Evolutionary conservation across 2,329 filamentous ascomycete species (phyloP).

Genomic region (Ophiostoma angusticollis): DNA sequence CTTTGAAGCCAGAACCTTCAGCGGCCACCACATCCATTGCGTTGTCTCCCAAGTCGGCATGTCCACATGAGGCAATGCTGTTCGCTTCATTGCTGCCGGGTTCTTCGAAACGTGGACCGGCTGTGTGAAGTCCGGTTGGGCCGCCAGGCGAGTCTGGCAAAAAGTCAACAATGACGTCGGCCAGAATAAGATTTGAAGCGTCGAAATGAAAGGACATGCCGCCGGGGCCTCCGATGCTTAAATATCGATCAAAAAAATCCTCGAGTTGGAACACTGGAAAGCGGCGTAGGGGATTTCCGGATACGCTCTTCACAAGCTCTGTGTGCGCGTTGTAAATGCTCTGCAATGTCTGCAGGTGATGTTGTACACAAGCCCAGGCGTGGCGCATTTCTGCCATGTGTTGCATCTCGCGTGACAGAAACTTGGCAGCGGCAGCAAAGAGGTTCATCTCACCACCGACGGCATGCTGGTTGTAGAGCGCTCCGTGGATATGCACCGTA

Average conservation of each 20-base stretch:
- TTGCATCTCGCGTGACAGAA: slow-evolving; percentile 66
- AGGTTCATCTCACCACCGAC: slow-evolving; percentile 42
- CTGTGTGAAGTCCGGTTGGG: slow-evolving; percentile 35
- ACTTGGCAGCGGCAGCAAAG: slow-evolving; percentile 51
- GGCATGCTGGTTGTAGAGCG: slow-evolving; percentile 54
- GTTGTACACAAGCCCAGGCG: slow-evolving; percentile 65
- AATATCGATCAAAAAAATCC: slow-evolving; percentile 76
- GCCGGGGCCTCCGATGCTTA: slow-evolving; percentile 40
- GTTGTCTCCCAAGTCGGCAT: not conserved
- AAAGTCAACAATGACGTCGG: slow-evolving; percentile 51
- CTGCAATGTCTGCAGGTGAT: slow-evolving; percentile 68
- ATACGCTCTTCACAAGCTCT: slow-evolving; percentile 62
- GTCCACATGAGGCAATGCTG: not conserved
- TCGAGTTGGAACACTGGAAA: slow-evolving; percentile 73
- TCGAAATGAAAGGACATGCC: slow-evolving; percentile 55
- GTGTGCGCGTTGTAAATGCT: slow-evolving; percentile 66
- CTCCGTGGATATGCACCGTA: slow-evolving; percentile 77
- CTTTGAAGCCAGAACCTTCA: slow-evolving; percentile 32
- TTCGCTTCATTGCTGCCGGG: slow-evolving; percentile 11
- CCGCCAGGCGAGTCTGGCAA: slow-evolving; percentile 41
- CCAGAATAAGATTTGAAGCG: slow-evolving; percentile 58
- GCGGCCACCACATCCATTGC: slow-evolving; percentile 5
- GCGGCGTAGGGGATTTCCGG: slow-evolving; percentile 57
- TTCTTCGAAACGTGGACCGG: slow-evolving; percentile 12
- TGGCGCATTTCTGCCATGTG: slow-evolving; percentile 63